Base-by-base conservation (phyloP, 2,329 filamentous ascomycete species). In the Nemania sp. region DNA sequence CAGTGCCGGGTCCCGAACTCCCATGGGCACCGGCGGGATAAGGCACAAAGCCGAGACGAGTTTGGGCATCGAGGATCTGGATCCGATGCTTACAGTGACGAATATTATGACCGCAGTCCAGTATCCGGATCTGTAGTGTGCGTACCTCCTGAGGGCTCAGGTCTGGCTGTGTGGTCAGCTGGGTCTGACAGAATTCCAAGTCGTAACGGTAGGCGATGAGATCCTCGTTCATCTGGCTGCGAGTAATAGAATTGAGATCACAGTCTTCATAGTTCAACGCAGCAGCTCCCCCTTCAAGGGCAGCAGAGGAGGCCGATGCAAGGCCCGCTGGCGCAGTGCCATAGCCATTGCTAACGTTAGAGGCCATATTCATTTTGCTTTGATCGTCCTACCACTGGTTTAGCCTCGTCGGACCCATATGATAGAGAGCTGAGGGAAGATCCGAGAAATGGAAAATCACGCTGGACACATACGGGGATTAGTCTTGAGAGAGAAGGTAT, bases 21-120 rank as follows among this genome's bases (percentile, higher is more conserved):
- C 34, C 21, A 18, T 37, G 29, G 35, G 45, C 11, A 13, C 39
- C 32, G 13, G 25, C 29, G 13, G 59, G 59, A 56, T 59, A 57
- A 35, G 51, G 58, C 17, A 40, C 48, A 43, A 63, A 45, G 25
- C 66, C 61, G 15, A 60, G 46, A 17, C 59, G 59, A 11, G 62
- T 70, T 52, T 74, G 73, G n/a, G 69, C 65, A 37, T 78, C 72
- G 1, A 79, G 68, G 18, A 67, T 66, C 64, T 80, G 74, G 43
- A 79, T 76, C 21, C 76, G 74, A 64, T 81, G 78, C 57, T 72
- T 72, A 64, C 74, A 74, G 56, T 74, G 70, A 4, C 79, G 78
- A 48, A 80, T 77, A 63, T 79, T 77, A 60, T 81, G 79, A 20
- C 74, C 71, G 25, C 78, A 72, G 51, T 81, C 79, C 10, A 81